phyloP scores from a whole-genome alignment of 345 rosid genomes.

The Anastatica hierochuntica region DNA sequence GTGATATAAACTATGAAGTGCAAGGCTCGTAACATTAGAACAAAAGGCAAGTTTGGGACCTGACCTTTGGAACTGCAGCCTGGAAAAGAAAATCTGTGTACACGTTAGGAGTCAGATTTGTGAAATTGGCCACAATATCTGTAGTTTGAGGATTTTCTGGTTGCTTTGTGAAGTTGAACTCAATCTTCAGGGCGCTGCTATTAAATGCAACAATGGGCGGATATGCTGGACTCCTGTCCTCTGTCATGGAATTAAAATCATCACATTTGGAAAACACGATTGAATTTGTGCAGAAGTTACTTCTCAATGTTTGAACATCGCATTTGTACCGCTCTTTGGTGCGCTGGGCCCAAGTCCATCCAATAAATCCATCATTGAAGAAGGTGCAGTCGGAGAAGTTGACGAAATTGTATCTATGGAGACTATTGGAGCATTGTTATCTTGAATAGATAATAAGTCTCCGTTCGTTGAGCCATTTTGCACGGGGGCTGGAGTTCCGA shows the following conservation, averaged over 20 bases:
- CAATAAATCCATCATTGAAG: conserved; percentile 67
- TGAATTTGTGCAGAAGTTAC: neutral
- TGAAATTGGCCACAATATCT: conserved; percentile 54
- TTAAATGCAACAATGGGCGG: conserved; percentile 70
- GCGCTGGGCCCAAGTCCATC: conserved; percentile 60
- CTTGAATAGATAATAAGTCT: conserved; percentile 43
- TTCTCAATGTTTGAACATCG: neutral
- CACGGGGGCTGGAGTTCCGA: conserved; percentile 46
- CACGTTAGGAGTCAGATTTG: conserved; percentile 48
- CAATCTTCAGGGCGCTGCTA: conserved; percentile 67
- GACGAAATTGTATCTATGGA: conserved; percentile 40
- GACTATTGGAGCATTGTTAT: conserved; percentile 33
- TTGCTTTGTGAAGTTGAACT: conserved; percentile 65
- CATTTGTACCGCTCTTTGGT: conserved; percentile 46
- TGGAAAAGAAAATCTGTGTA: conserved; percentile 86
- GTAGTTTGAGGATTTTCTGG: conserved; percentile 56
- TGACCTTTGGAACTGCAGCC: conserved; percentile 98
- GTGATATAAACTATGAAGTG: neutral
- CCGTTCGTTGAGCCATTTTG: conserved; percentile 43
- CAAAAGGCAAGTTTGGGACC: conserved; percentile 11
- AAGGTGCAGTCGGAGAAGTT: conserved; percentile 32
- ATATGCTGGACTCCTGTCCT: conserved; percentile 50
- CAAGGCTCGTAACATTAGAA: too few species aligned
- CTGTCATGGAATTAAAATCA: conserved; percentile 35
- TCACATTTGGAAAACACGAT: neutral